These are phyloP conservation scores for Podospora pseudopauciseta DNA, from an alignment of 495 filamentous ascomycete species.

Conservation along the genomic window DNA sequence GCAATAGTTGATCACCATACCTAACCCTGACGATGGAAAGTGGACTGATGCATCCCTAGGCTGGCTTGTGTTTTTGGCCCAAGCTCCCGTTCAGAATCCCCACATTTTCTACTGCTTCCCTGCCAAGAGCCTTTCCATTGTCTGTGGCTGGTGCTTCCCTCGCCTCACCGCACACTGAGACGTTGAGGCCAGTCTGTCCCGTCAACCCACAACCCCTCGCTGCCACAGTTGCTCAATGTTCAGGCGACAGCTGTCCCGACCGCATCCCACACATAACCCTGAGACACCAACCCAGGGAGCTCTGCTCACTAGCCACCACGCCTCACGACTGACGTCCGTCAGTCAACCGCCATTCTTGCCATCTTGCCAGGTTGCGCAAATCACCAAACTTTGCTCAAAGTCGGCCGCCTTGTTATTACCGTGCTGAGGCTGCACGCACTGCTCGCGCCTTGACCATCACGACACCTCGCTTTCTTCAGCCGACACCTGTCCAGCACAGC, in stretches of 20 bases:
- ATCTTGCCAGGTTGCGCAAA: slow-evolving; percentile 11
- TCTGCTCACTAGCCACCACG: slow-evolving; percentile 17
- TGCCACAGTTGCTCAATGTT: slow-evolving; percentile 17
- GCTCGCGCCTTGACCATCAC: slow-evolving; percentile 14
- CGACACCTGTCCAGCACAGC: slow-evolving; percentile 14
- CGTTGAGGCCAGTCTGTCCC: slow-evolving; percentile 30
- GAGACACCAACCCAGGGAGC: background rate
- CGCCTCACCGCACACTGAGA: background rate
- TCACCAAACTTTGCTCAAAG: background rate
- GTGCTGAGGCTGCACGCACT: slow-evolving; percentile 17
- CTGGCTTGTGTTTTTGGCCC: background rate
- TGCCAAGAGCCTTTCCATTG: background rate
- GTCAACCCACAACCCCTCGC: slow-evolving; percentile 22
- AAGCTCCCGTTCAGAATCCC: background rate
- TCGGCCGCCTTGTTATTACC: background rate
- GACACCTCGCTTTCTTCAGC: slow-evolving; percentile 5
- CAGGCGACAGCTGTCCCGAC: slow-evolving; percentile 13
- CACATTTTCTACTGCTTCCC: background rate
- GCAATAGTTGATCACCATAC: background rate
- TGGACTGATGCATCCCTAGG: background rate
- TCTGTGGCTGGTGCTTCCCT: background rate
- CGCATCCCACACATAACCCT: slow-evolving; percentile 12
- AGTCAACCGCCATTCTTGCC: slow-evolving; percentile 6
- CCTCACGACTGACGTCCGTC: slow-evolving; percentile 10
- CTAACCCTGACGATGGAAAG: background rate